Evolutionary conservation across 257 asterid species (phyloP), one percentile per base, ranked within the genome.

Genomic region (Solanum chiquidenum): DNA sequence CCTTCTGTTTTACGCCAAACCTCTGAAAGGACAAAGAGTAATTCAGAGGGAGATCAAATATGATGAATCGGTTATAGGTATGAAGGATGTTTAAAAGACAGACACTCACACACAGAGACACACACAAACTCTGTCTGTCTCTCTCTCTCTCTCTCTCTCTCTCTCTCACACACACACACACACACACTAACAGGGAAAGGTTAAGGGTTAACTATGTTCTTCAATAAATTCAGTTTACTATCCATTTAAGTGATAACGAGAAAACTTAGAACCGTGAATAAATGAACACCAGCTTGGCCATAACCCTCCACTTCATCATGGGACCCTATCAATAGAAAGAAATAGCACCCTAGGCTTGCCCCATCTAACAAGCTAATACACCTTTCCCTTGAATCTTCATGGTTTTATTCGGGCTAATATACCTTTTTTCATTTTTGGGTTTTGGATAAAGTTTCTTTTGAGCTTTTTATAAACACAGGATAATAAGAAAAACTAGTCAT

Each of bases 1-100:
- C 98, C 94, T 95, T 97, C 90, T 97, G 98, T 89, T 97, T 95
- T 44, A 97, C 99, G 4, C 98, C 98, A 93, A 95, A 97, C 90
- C 99, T 97, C 98, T 97, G 94, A 72, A 89, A 87, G 90, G 83
- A 71, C 89, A 74, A 91, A 88, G 86, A 37, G 85, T 83, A 88
- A 88, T 88, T 72, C 76, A 87, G 31, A 79, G 34, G 86, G 58
- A 80, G 37, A 62, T 89, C 80, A 79, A 73, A 46, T 31, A 77
- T 82, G 86, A 82, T 46, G 86, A 46, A 49, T 29, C 27, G 29
- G 40, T 46, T 31, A 80, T 46, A 80, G 66, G 62, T 77, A 77
- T 77, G 84, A 77, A 77, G 84, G 84, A 77, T 42, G 64, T 42
- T 64, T 66, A 79, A 44, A 44, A 79, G 62, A 77, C 84, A 40